Base-by-base conservation (phyloP, 169 alveolate species). In the Besnoitia besnoiti region DNA sequence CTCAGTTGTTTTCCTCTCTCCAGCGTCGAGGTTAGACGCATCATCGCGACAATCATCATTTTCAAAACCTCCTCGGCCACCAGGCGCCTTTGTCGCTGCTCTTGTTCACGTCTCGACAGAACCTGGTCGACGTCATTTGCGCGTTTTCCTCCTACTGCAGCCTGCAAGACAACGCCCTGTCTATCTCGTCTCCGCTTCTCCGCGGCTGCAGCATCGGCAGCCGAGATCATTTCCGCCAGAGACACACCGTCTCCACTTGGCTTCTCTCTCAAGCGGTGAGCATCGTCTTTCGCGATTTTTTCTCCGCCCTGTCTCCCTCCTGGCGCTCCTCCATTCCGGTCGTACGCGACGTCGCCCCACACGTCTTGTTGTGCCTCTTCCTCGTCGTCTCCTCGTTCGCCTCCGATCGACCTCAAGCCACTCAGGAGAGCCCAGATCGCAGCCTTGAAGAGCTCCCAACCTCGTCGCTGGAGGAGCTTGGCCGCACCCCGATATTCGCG, bases 391-490 rank as follows among this genome's bases (percentile, higher is more conserved):
- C 44, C 46, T 73, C 82, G n/a, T 7, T 35, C 82, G 82, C 82
- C 14, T 51, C 67, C 24, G 24, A 55, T 5, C 24, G 67, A 0
- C 67, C 82, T 42, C 39, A 73, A 42, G 40, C 82, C 82, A 73
- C 47, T 73, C 46, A 73, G 82, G 30, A 73, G 46, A 3, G 82
- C 46, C 82, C 82, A 73, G 1, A 73, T 42, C 12, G 82, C 44
- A 1, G 46, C 14, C 33, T 27, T 77, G 87, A 77, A 77, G 16
- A 77, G 87, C 59, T 37, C 59, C 87, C 87, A 77, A 21, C 87
- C 55, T 10, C 55, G 49, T 8, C 59, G 87, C 59, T 77, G 87
- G 33, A 77, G 87, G 14, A 42, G 50, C 40, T 35, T 10, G 21
- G 50, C 55, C 30, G 61, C 49, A 19, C 59, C 40, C 16, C 55